Evolutionary conservation across 2,329 filamentous ascomycete species (phyloP), one percentile per base, ranked within the genome.

Genomic region (Trichophyton mentagrophytes): DNA sequence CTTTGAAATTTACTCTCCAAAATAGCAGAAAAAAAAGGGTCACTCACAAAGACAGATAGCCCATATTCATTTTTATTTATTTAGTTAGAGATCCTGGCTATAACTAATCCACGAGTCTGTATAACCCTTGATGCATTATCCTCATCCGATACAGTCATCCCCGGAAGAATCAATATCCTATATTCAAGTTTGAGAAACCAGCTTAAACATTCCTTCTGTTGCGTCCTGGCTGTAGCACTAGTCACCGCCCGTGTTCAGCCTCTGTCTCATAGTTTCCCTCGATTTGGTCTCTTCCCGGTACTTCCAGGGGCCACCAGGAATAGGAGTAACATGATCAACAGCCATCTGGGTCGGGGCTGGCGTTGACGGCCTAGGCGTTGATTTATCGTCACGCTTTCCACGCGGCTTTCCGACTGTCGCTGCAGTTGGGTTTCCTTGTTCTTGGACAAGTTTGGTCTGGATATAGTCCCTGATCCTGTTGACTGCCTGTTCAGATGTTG

Each of bases 1-100:
- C 69, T 82, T 38, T 79, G 70, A 25, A 13, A 8, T 4, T 13
- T 15, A 9, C n/a, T 13, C 3, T 4, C 22, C 5, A 30, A 25
- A 30, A n/a, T 1, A 44, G 40, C 6, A n/a, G 38, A 44, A 15
- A 44, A 44, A 4, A 44, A 44, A 44, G 8, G n/a, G 40, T 17
- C 15, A n/a, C 15, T 44, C 17, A 7, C 4, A 44, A n/a, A 1
- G 15, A 17, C 15, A 20, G 40, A 44, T 44, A 15, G 15, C 6
- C n/a, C n/a, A 17, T 44, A n/a, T 44, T 44, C 40, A 44, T 17
- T 17, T 44, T 11, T 42, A 13, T 17, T n/a, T 44, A 11, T 13
- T 38, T 38, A 33, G 6, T 33, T 33, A 11, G 33, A 38, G 33
- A 13, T 38, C 9, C 3, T 38, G 11, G 11, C 9, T 38, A 38